These are phyloP conservation scores for Fusarium xylarioides DNA, from an alignment of 2,329 filamentous ascomycete genomes.

Conservation along the genomic window DNA sequence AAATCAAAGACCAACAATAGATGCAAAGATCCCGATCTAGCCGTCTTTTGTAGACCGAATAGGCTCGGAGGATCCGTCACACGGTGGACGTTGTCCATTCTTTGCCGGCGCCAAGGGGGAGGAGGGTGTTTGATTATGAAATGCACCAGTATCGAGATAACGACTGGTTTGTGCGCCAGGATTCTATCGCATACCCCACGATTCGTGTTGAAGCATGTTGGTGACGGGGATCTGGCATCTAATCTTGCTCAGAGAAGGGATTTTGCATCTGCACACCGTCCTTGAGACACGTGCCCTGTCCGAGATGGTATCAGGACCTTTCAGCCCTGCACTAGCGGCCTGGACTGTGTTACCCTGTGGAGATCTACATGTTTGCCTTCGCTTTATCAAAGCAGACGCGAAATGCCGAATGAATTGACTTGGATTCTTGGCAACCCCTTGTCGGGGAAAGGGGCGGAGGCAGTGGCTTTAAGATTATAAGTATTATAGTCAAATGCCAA, in stretches of 20 bases:
- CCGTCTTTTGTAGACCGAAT: conserved; percentile 1
- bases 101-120: background rate
- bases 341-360: background rate
- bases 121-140: background rate
- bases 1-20: conserved; percentile 19
- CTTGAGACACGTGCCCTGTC: conserved; percentile 14
- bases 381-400: conserved; percentile 10
- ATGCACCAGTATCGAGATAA: conserved; percentile 1
- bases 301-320: conserved; percentile 4
- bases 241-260: background rate
- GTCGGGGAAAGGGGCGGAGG: background rate
- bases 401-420: conserved; percentile 17
- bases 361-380: conserved; percentile 21
- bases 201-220: background rate
- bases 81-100: conserved; percentile 1
- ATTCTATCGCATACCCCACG: background rate
- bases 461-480: background rate
- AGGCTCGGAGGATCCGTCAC: background rate
- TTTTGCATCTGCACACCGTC: background rate
- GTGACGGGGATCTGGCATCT: background rate
- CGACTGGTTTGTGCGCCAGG: conserved; percentile 4
- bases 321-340: conserved; percentile 22
- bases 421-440: background rate
- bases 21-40: conserved; percentile 6
- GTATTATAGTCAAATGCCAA: background rate